These are phyloP conservation scores for Anastatica hierochuntica DNA, from an alignment of 345 rosid genomes.

Conservation along the genomic window DNA sequence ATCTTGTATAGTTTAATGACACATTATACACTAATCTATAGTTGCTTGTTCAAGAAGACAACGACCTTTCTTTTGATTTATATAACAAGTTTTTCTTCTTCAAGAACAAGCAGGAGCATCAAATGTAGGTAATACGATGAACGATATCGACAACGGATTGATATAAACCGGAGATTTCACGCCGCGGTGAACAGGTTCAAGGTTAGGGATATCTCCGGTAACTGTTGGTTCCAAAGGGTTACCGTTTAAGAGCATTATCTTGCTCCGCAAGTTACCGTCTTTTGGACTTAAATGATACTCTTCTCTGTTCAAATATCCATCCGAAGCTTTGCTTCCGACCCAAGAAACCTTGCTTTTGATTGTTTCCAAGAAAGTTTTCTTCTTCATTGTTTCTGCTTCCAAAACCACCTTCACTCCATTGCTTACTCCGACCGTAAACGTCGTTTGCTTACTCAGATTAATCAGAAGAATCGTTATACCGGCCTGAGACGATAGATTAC, in stretches of 20 bases:
- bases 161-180: constrained; percentile 43
- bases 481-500: constrained; percentile 34
- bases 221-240: constrained; percentile 42
- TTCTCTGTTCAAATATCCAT: constrained; percentile 44
- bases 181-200: constrained; percentile 40
- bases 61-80: no score
- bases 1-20: constrained; percentile 18
- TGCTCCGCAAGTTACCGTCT: constrained; percentile 55
- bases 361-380: constrained; percentile 24
- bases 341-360: constrained; percentile 57
- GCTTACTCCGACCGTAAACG: constrained; percentile 37
- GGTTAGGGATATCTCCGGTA: constrained; percentile 44
- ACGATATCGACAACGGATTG: constrained; percentile 56
- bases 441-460: constrained; percentile 62
- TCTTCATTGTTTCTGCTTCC: constrained; percentile 17
- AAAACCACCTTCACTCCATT: constrained; percentile 33
- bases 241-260: constrained; percentile 71
- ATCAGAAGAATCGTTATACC: constrained; percentile 77
- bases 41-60: no score
- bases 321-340: constrained; percentile 45
- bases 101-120: constrained; percentile 59
- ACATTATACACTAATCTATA: constrained; percentile 12
- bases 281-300: constrained; percentile 84
- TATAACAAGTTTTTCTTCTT: no score
- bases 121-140: constrained; percentile 64